Percentiles rank a stretch among this genome's conserved stretches.
Conservation (phyloP, 257 asterid species). For the Solanum chaucha region DNA sequence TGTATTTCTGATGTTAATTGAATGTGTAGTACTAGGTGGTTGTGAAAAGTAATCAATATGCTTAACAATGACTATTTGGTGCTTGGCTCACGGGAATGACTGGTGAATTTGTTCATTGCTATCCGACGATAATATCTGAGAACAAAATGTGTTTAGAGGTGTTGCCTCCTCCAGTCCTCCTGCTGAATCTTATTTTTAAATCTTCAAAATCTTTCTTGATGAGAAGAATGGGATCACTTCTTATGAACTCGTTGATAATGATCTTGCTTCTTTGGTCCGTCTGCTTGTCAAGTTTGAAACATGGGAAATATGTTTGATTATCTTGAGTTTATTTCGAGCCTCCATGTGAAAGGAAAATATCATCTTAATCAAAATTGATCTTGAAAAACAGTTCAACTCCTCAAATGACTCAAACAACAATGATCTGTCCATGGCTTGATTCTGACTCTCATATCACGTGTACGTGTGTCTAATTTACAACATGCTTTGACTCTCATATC, state of each 20-base stretch:
- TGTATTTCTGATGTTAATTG: conserved; percentile 78
- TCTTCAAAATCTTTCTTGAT: neutral
- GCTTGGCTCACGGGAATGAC: neutral
- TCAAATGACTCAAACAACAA: neutral
- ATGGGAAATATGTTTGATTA: neutral
- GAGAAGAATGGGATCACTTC: neutral
- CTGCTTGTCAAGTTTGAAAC: neutral
- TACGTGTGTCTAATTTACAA: neutral
- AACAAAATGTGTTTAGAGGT: neutral
- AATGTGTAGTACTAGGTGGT: conserved; percentile 68
- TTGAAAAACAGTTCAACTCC: neutral
- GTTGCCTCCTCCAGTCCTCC: neutral
- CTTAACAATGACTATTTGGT: conserved; percentile 1
- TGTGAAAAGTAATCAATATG: conserved; percentile 56
- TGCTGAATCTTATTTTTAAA: neutral
- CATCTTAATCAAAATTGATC: neutral
- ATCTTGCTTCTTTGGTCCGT: neutral
- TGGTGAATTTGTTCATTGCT: neutral
- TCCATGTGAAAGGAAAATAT: neutral
- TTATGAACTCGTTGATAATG: neutral
- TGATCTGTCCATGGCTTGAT: neutral
- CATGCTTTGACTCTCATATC: no score
- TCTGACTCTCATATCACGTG: neutral
- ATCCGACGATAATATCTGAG: neutral
- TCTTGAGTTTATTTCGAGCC: neutral